These are phyloP conservation scores for Alternaria dauci DNA, from an alignment of 2,329 filamentous ascomycete genomes.

Conservation along the genomic window DNA sequence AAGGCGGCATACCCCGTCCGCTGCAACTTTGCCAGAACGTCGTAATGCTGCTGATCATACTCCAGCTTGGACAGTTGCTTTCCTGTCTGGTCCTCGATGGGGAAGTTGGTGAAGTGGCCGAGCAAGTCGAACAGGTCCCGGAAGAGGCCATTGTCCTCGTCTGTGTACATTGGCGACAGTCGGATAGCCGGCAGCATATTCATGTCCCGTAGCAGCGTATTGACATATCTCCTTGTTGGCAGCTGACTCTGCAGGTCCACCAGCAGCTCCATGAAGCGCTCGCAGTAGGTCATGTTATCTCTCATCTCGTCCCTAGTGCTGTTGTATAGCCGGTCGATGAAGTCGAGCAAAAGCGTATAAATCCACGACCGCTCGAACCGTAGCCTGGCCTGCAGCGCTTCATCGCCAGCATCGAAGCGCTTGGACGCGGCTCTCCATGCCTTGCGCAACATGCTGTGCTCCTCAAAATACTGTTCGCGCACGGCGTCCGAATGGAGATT, in stretches of 20 bases:
- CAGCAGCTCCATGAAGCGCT: constrained; percentile 91
- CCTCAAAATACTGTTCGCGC: constrained; percentile 76
- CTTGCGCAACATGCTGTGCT: constrained; percentile 79
- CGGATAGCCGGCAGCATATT: constrained; percentile 81
- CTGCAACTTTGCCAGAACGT: constrained; percentile 79
- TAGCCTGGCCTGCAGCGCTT: constrained; percentile 76
- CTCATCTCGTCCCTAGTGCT: constrained; percentile 52
- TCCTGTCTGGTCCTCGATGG: constrained; percentile 90
- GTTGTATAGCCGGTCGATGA: constrained; percentile 75
- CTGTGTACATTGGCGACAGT: constrained; percentile 79
- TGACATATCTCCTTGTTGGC: constrained; percentile 92
- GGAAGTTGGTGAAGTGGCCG: constrained; percentile 85
- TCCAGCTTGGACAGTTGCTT: constrained; percentile 75
- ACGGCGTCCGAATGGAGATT: constrained; percentile 81
- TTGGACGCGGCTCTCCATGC: constrained; percentile 89
- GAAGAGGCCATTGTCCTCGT: constrained; percentile 77
- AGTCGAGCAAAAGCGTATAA: constrained; percentile 84
- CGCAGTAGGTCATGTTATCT: constrained; percentile 80
- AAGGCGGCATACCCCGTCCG: constrained; percentile 78
- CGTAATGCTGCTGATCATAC: constrained; percentile 82
- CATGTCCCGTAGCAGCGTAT: constrained; percentile 84
- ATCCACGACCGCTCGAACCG: constrained; percentile 95
- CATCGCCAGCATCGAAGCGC: constrained; percentile 86
- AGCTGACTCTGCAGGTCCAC: constrained; percentile 92
- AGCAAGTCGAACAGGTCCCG: constrained; percentile 83